Base-by-base conservation (phyloP, 805 yeast species). In the Grigorovia humatica region DNA sequence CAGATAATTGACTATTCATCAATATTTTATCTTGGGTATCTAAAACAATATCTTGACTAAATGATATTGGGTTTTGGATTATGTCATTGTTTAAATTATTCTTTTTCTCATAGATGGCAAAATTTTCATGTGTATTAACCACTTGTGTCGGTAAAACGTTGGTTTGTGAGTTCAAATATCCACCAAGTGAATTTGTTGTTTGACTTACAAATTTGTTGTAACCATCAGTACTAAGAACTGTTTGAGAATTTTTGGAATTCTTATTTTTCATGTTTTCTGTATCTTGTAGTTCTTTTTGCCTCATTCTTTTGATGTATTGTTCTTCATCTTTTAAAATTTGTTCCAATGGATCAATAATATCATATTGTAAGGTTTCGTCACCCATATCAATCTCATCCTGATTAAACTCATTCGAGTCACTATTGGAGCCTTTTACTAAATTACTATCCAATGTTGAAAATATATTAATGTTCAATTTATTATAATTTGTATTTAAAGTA, bases 61-160 rank as follows among this genome's bases (percentile, higher is more conserved):
- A 32, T 13, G 38, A 32, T 11, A 32, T 13, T 15, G 20, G 20
- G 12, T 49, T 18, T 5, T n/a, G 6, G 4, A 35, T 19, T 18
- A 40, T 12, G 3, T 20, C 32, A 11, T 42, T 35, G 1, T 51
- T 43, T 13, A n/a, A 5, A 13, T 38, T 38, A 3, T 8, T 12
- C 12, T 38, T 38, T 15, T n/a, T 38, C 15, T 38, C n/a, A 15
- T 38, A 4, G 4, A 3, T 15, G 42, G n/a, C 8, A 15, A 13
- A 13, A 15, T 38, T 7, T 38, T 38, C 15, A n/a, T 38, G 38
- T 15, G 17, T 7, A 38, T 12, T 38, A 18, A 13, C 40, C 6
- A 54, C 56, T 51, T 72, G 75, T 0, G 75, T 71, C 5, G 69
- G 64, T 9, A 55, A 55, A 4, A 59, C 43, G 13, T 55, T 52